phyloP scores from a whole-genome alignment of 345 rosid species.

The Arabidopsis arenosa region DNA sequence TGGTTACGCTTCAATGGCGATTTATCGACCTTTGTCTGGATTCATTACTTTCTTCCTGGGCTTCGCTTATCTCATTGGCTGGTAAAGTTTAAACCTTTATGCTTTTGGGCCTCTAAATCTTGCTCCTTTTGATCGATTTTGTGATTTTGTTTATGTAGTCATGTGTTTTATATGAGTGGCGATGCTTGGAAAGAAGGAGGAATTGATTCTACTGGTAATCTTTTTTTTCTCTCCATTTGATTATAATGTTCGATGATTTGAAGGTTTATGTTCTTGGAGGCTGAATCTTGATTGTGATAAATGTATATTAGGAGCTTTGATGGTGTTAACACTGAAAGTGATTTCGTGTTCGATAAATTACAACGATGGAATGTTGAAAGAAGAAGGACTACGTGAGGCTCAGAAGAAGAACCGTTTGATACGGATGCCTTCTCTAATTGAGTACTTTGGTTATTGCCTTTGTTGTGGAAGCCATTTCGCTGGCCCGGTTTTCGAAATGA shows the following conservation, averaged over 20 bases:
- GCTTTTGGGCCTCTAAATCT: neutral
- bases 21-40: constrained; percentile 72
- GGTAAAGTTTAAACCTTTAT: constrained; percentile 49
- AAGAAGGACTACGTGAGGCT: constrained; percentile 75
- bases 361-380: constrained; percentile 79
- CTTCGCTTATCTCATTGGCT: constrained; percentile 89
- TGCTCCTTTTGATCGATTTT: neutral
- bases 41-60: constrained; percentile 71
- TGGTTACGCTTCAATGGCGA: constrained; percentile 79
- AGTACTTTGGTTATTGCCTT: constrained; percentile 89
- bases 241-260: neutral
- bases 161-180: constrained; percentile 97
- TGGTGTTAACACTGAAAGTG: constrained; percentile 95
- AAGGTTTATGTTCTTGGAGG: constrained; percentile 4
- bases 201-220: constrained; percentile 90
- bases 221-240: constrained; percentile 6
- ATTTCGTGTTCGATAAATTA: constrained; percentile 92
- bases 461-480: constrained; percentile 97
- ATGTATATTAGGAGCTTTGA: constrained; percentile 71
- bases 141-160: constrained; percentile 55
- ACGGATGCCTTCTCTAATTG: constrained; percentile 75
- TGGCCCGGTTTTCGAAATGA: constrained; percentile 95
- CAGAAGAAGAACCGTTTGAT: constrained; percentile 83
- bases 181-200: constrained; percentile 99
- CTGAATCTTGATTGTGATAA: neutral